Conservation (phyloP, 345 rosid species). For the Salix dunnii region DNA sequence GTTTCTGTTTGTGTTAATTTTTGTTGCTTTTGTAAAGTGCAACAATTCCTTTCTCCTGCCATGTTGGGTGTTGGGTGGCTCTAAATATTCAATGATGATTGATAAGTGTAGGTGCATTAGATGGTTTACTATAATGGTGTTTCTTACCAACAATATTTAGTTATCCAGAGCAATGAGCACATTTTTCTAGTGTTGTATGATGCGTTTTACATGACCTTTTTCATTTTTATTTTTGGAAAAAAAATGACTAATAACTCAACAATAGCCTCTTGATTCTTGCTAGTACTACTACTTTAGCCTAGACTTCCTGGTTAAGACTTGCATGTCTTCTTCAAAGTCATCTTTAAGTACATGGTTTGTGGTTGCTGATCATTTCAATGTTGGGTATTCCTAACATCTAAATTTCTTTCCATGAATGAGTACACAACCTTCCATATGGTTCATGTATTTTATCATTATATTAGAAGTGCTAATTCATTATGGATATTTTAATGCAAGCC, state of each 20-base stretch:
- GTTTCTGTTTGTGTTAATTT: constrained; percentile 1
- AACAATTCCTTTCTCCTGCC: background rate
- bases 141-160: background rate
- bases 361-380: background rate
- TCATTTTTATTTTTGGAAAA: background rate
- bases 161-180: background rate
- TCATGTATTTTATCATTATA: background rate
- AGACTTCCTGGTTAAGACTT: constrained; percentile 8
- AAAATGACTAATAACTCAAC: background rate
- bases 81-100: background rate
- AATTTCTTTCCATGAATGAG: background rate
- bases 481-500: background rate
- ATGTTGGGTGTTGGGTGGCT: background rate
- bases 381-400: background rate
- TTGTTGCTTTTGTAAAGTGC: background rate
- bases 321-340: background rate
- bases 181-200: background rate
- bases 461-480: background rate
- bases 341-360: background rate
- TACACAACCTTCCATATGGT: background rate
- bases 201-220: background rate
- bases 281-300: background rate
- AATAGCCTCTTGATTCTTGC: constrained; percentile 6
- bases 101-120: background rate
- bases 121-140: background rate